These are phyloP conservation scores for Microdochium paspali DNA, from an alignment of 2,329 filamentous ascomycete species.

Conservation along the genomic window DNA sequence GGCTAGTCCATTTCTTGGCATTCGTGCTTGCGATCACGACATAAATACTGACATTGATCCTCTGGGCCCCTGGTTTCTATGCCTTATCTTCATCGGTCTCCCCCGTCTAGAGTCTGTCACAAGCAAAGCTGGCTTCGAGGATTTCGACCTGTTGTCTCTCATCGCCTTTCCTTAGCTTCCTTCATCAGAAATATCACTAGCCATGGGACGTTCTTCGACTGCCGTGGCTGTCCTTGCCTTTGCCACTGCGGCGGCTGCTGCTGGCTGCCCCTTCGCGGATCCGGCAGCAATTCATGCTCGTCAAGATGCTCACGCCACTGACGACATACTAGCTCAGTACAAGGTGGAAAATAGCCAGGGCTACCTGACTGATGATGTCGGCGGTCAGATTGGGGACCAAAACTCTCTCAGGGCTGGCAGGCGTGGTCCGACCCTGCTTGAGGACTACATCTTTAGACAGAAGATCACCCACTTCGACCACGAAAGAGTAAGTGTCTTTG, in stretches of 20 bases:
- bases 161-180: background rate
- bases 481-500: slow-evolving; percentile 44
- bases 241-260: slow-evolving; percentile 13
- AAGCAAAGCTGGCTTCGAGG: background rate
- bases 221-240: slow-evolving; percentile 14
- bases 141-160: background rate
- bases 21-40: background rate
- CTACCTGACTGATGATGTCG: slow-evolving; percentile 57
- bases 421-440: slow-evolving; percentile 57
- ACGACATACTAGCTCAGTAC: slow-evolving; percentile 19
- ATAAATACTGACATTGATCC: background rate
- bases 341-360: slow-evolving; percentile 43
- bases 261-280: slow-evolving; percentile 21
- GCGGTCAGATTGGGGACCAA: slow-evolving; percentile 59
- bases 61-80: background rate
- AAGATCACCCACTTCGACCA: slow-evolving; percentile 66
- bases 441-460: slow-evolving; percentile 65
- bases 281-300: slow-evolving; percentile 16
- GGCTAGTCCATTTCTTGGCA: background rate
- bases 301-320: slow-evolving; percentile 8
- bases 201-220: slow-evolving; percentile 12
- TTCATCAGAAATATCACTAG: background rate
- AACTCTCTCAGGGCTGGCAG: slow-evolving; percentile 50
- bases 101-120: background rate
- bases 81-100: background rate